Conservation (phyloP, 2,329 filamentous ascomycete species). For the Alternaria solani region DNA sequence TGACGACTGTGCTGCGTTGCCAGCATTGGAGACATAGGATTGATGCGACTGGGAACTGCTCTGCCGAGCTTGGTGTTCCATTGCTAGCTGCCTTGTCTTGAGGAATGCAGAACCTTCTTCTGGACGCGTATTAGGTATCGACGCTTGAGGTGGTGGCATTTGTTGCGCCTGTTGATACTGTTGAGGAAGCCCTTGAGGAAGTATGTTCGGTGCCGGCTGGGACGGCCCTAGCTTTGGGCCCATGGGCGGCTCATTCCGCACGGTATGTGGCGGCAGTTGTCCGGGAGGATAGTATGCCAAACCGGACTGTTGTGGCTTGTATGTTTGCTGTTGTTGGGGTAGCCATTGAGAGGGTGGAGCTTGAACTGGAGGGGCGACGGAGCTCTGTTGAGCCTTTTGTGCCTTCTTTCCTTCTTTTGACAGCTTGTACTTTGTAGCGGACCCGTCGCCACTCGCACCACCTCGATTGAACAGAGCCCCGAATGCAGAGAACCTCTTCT, state of each 20-base stretch:
- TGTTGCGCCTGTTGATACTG: conserved; percentile 21
- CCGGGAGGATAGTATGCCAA: conserved; percentile 25
- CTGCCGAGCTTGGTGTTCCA: conserved; percentile 28
- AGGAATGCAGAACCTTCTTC: conserved; percentile 35
- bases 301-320: conserved; percentile 27
- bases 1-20: conserved; percentile 8
- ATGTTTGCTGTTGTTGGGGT: conserved; percentile 27
- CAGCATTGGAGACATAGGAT: conserved; percentile 8
- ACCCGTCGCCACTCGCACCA: conserved; percentile 39
- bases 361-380: conserved; percentile 26
- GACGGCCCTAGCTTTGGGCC: conserved; percentile 19
- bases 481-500: conserved; percentile 57
- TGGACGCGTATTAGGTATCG: conserved; percentile 5
- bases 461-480: conserved; percentile 55
- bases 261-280: conserved; percentile 23
- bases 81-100: conserved; percentile 31
- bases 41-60: conserved; percentile 15
- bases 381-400: conserved; percentile 41
- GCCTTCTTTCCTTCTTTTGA: conserved; percentile 50
- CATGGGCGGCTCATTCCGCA: conserved; percentile 27
- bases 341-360: conserved; percentile 24
- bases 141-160: conserved; percentile 10
- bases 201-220: conserved; percentile 23
- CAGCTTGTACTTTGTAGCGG: conserved; percentile 43
- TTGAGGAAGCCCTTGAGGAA: conserved; percentile 21